A percentile compares a stretch with the other conserved stretches of the same genome.
Conservation (phyloP, 2,329 filamentous ascomycete species). For the Metarhizium rileyi region DNA sequence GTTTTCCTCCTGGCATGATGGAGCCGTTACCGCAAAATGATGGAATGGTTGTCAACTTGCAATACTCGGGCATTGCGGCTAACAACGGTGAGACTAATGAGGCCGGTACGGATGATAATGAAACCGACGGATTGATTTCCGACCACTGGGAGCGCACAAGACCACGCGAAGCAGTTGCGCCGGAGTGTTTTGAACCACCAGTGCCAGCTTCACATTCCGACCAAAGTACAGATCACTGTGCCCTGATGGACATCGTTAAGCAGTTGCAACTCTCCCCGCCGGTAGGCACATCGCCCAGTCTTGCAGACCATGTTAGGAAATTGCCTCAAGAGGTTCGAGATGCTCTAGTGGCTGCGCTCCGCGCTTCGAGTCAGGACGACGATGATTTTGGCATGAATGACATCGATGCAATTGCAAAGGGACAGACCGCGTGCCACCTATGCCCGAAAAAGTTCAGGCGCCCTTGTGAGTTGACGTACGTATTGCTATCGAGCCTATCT, state of each 20-base stretch:
- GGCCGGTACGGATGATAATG: not conserved
- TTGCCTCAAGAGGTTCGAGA: not conserved
- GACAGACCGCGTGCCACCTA: not conserved
- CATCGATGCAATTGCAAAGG: not conserved
- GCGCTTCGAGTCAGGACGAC: not conserved
- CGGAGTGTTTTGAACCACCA: not conserved
- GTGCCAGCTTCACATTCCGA: not conserved
- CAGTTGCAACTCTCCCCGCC: not conserved
- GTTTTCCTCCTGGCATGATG: not conserved
- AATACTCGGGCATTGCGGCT: not conserved
- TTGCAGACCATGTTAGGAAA: not conserved
- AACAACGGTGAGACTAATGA: not conserved
- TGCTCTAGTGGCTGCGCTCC: not conserved
- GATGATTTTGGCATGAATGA: constrained; percentile 6
- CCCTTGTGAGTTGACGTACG: constrained; percentile 47
- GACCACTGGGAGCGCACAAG: not conserved
- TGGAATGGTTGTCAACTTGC: not conserved
- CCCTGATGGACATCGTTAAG: not conserved
- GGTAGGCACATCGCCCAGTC: not conserved
- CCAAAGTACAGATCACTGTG: not conserved
- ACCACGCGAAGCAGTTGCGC: not conserved
- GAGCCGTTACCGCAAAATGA: not conserved
- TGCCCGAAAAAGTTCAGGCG: constrained; percentile 34
- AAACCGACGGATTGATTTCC: not conserved
- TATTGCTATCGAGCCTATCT: not conserved